Conservation (phyloP, 306 rosid species). For the Cucumis melo region DNA sequence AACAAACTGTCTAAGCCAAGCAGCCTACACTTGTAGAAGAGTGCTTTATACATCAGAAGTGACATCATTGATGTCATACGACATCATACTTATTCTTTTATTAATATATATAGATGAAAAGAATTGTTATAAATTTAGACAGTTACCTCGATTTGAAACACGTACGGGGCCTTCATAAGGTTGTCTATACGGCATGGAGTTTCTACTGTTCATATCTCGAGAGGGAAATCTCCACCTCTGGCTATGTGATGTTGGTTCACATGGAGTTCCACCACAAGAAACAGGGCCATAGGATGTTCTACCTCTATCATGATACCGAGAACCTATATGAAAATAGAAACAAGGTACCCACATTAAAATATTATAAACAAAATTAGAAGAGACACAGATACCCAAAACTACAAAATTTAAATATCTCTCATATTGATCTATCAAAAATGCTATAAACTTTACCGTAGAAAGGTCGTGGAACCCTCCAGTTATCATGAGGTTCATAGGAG, state of each 20-base stretch:
- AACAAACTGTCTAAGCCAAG: neutral
- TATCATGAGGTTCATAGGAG: constrained; percentile 44
- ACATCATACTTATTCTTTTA: neutral
- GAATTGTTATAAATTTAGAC: neutral
- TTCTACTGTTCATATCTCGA: constrained; percentile 45
- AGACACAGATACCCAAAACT: neutral
- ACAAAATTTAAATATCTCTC: neutral
- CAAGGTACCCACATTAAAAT: constrained; percentile 6
- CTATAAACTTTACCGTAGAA: constrained; percentile 36
- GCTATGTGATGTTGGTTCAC: constrained; percentile 43
- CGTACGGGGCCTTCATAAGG: constrained; percentile 75
- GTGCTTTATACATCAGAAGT: neutral
- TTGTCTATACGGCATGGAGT: constrained; percentile 53
- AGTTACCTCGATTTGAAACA: constrained; percentile 54
- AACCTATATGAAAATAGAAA: constrained; percentile 29
- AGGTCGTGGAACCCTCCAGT: constrained; percentile 59
- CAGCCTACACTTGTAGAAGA: no score
- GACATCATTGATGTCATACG: neutral
- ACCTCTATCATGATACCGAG: constrained; percentile 47
- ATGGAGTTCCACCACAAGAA: constrained; percentile 57
- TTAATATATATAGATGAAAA: neutral
- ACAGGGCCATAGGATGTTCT: constrained; percentile 25
- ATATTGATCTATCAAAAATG: neutral
- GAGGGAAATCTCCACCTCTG: constrained; percentile 83
- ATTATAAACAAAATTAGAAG: neutral